Base-by-base conservation (phyloP, 2,329 filamentous ascomycete species). In the Cladophialophora carrionii region DNA sequence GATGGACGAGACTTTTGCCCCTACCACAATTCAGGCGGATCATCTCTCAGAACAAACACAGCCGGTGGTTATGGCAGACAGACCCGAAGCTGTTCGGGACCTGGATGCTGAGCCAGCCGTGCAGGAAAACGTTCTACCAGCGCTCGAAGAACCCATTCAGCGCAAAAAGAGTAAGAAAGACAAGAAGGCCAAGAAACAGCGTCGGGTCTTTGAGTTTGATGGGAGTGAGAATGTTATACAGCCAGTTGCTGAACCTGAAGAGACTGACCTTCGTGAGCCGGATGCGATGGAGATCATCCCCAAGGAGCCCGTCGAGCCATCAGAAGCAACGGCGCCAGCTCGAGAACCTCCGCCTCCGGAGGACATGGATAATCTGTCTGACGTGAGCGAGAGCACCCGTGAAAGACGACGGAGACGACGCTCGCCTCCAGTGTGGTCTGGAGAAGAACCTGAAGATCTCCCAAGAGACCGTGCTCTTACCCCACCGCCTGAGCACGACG, bases 381-480 rank as follows among this genome's bases (percentile, higher is more conserved):
- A 71, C 37, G 68, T 72, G 22, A 72, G 70, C 61, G 68, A 61
- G 29, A 69, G 59, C 32, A 72, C 70, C 2, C 66, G 70, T 43
- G 70, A 72, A 59, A 68, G 70, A 59, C 69, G 70, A 43, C 64
- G 63, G 51, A 49, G 70, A 54, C 63, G 70, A 37, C 46, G 69
- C 62, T 71, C 70, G 22, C 70, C 69, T 26, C 67, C 60, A 29
- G 54, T 57, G n/a, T 68, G 65, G 68, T 51, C 65, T 26, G 68
- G 68, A 46, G 63, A 71, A 34, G 70, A 72, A 37, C 69, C 70
- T 20, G 67, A 64, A 34, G 70, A 72, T 51, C 66, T 72, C n/a
- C 70, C 70, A 41, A 64, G 63, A 12, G 56, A 60, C 64, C 66
- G 69, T 3, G 58, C 70, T 29, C 51, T 67, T 41, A 72, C 70